These are phyloP conservation scores for Lumnitzera racemosa DNA, from an alignment of 345 rosid genomes.

Conservation along the genomic window DNA sequence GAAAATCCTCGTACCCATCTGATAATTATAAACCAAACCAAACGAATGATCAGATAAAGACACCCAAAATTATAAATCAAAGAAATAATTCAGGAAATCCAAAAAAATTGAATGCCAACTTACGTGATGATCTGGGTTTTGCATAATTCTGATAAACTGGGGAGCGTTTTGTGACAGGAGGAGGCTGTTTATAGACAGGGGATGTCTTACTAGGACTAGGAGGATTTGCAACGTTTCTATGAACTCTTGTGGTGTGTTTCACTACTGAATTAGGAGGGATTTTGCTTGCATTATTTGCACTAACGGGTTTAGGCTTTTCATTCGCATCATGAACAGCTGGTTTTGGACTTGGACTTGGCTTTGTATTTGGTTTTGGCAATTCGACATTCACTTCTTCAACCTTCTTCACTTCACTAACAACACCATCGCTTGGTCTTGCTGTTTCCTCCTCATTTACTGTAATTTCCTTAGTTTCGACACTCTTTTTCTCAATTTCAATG, in stretches of 20 bases:
- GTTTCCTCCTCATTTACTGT: slow-evolving; percentile 20
- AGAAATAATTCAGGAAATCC: not conserved
- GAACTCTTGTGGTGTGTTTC: slow-evolving; percentile 26
- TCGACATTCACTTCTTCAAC: no score
- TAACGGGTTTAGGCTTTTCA: slow-evolving; percentile 14
- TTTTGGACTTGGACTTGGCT: not conserved
- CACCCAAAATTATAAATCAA: not conserved
- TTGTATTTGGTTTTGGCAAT: no score
- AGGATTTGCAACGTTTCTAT: slow-evolving; percentile 28
- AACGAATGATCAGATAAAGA: not conserved
- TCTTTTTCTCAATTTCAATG: slow-evolving; percentile 48
- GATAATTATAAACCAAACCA: slow-evolving; percentile 14
- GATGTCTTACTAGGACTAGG: slow-evolving; percentile 20
- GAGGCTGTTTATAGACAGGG: not conserved
- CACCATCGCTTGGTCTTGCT: slow-evolving; percentile 11
- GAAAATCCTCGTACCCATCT: slow-evolving; percentile 27
- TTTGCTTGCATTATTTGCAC: slow-evolving; percentile 30
- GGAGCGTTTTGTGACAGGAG: slow-evolving; percentile 25
- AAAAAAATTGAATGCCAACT: slow-evolving; percentile 13
- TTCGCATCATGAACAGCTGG: no score
- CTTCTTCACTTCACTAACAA: not conserved
- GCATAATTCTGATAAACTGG: slow-evolving; percentile 31
- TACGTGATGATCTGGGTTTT: slow-evolving; percentile 7
- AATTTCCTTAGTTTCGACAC: slow-evolving; percentile 10
- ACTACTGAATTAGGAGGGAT: slow-evolving; percentile 35